Conservation (phyloP, 116 monocot genomes). For the Phalaenopsis hybrid region DNA sequence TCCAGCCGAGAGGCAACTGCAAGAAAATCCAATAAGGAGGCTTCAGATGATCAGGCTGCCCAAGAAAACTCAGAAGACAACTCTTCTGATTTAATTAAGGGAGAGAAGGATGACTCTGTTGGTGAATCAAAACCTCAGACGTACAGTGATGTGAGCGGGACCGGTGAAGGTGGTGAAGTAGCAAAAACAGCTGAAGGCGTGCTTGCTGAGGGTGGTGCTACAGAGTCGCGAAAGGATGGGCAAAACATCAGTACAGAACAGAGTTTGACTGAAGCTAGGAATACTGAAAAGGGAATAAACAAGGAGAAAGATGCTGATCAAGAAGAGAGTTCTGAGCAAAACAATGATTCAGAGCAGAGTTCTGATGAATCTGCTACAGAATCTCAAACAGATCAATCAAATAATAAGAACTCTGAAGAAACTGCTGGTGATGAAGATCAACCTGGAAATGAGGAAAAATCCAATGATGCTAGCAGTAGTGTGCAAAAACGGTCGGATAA, state of each 20-base stretch:
- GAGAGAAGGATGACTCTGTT: slow-evolving; percentile 29
- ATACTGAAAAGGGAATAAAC: neutral
- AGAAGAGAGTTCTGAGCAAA: slow-evolving; percentile 1
- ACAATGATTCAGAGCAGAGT: slow-evolving; percentile 5
- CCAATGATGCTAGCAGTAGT: slow-evolving; percentile 11
- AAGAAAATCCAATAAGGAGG: slow-evolving; percentile 19
- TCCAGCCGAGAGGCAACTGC: slow-evolving; percentile 5
- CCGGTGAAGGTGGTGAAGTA: slow-evolving; percentile 24
- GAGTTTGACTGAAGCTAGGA: slow-evolving; percentile 2
- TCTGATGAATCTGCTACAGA: slow-evolving; percentile 13
- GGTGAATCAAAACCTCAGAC: slow-evolving; percentile 23
- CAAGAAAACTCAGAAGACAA: slow-evolving; percentile 31
- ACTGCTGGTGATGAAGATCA: slow-evolving; percentile 16
- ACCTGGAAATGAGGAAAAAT: slow-evolving; percentile 8
- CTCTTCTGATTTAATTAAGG: slow-evolving; percentile 13
- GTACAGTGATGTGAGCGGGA: slow-evolving; percentile 43
- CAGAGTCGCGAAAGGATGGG: slow-evolving; percentile 14
- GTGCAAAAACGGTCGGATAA: slow-evolving; percentile 16
- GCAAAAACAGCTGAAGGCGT: slow-evolving; percentile 15
- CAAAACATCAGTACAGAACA: slow-evolving; percentile 16
- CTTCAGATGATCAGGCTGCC: slow-evolving; percentile 19
- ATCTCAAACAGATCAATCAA: slow-evolving; percentile 1
- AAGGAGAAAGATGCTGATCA: no score
- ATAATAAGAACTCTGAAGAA: slow-evolving; percentile 16
- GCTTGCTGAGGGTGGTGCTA: slow-evolving; percentile 9